A percentile compares a stretch with the other conserved stretches of the same genome.
These are phyloP conservation scores for Hemisphaericaspora xylanilytica DNA, from an alignment of 1,139 yeast genomes.

Conservation along the genomic window DNA sequence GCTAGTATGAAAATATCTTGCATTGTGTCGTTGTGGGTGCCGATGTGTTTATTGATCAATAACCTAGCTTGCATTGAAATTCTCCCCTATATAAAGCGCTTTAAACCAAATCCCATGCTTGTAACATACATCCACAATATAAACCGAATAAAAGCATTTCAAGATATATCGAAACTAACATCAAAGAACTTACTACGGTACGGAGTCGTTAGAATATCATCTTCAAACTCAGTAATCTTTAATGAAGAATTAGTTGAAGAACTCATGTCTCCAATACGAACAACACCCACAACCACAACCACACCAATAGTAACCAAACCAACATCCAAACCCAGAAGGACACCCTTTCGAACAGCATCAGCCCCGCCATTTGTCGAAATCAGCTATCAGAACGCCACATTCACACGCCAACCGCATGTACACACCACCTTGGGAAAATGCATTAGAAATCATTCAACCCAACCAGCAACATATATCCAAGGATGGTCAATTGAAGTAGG, in stretches of 20 bases:
- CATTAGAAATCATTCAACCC: conserved; percentile 11
- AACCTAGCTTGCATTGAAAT: not conserved
- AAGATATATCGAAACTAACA: conserved; percentile 1
- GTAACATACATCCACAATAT: conserved; percentile 4
- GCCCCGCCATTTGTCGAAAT: conserved; percentile 4
- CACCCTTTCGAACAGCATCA: not conserved
- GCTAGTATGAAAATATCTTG: not conserved
- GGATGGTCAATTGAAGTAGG: conserved; percentile 22
- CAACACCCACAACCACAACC: no score
- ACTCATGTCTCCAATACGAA: conserved; percentile 1
- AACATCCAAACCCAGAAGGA: no score
- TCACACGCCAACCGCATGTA: not conserved
- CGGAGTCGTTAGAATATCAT: conserved; percentile 4
- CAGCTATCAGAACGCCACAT: conserved; percentile 3
- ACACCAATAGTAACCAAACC: no score
- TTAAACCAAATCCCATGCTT: conserved; percentile 4
- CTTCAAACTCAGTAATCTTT: conserved; percentile 7
- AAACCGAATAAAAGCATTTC: not conserved
- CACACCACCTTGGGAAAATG: conserved; percentile 11
- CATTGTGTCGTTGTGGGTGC: not conserved
- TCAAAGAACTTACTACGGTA: not conserved
- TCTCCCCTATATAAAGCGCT: conserved; percentile 2
- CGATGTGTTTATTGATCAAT: not conserved
- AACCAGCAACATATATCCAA: conserved; percentile 21
- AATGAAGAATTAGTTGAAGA: conserved; percentile 6